Conservation (phyloP, 2,329 filamentous ascomycete species). For the Trichophyton benhamiae region DNA sequence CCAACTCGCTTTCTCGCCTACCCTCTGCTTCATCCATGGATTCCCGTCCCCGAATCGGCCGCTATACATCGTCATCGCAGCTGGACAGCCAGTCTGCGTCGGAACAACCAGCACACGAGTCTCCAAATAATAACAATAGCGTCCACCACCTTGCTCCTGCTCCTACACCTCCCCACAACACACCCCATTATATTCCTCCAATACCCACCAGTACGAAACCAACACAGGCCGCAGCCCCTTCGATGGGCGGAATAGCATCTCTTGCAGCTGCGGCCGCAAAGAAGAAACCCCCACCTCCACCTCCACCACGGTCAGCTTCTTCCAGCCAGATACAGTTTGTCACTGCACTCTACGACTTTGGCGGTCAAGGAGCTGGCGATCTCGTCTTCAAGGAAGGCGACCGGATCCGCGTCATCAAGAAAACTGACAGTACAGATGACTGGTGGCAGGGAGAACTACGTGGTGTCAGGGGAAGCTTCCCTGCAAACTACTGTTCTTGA, state of each 20-base stretch:
- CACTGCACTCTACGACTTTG: conserved; percentile 63
- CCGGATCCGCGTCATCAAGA: conserved; percentile 62
- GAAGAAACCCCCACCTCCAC: conserved; percentile 67
- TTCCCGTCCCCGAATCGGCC: conserved; percentile 19
- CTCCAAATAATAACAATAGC: conserved; percentile 2
- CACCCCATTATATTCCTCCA: conserved; percentile 8
- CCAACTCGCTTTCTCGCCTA: conserved; percentile 17
- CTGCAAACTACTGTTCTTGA: conserved; percentile 64
- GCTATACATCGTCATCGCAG: conserved; percentile 1
- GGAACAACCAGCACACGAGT: not conserved
- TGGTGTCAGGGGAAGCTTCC: conserved; percentile 59
- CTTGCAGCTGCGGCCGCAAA: conserved; percentile 38
- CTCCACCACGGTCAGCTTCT: conserved; percentile 47
- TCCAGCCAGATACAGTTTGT: conserved; percentile 45
- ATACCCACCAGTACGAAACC: not conserved
- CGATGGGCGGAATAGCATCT: conserved; percentile 32
- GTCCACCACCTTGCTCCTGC: not conserved
- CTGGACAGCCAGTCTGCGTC: not conserved
- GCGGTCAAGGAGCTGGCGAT: conserved; percentile 57
- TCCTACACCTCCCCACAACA: not conserved
- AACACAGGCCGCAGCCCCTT: conserved; percentile 14
- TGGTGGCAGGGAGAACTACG: conserved; percentile 76
- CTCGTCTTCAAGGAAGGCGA: conserved; percentile 66
- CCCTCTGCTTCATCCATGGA: conserved; percentile 18
- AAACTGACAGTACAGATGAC: conserved; percentile 67